phyloP scores from a whole-genome alignment of 2,329 filamentous ascomycete species.

The Ceratocystiopsis brevicomis region DNA sequence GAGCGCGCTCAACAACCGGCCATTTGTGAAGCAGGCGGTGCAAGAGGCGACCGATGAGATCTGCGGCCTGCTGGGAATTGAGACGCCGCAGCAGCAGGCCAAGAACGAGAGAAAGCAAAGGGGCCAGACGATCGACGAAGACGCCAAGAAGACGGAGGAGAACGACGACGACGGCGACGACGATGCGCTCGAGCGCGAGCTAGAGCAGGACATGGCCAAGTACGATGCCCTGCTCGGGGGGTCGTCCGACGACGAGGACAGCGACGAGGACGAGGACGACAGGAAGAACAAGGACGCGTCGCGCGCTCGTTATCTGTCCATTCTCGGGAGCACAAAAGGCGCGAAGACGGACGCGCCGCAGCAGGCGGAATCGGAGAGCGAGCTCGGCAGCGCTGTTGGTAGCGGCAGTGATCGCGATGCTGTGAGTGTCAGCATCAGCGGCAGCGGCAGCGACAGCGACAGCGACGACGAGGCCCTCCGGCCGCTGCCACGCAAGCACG shows the following conservation, averaged over 20 bases:
- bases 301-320: background rate
- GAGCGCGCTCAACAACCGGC: slow-evolving; percentile 34
- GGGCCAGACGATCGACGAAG: background rate
- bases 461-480: background rate
- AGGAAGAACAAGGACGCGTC: slow-evolving; percentile 7
- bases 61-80: slow-evolving; percentile 28
- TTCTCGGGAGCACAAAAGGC: slow-evolving; percentile 6
- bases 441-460: background rate
- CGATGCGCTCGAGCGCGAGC: slow-evolving; percentile 4
- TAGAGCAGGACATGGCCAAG: slow-evolving; percentile 5
- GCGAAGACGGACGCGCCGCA: slow-evolving; percentile 11
- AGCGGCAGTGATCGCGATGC: background rate
- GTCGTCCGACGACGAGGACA: slow-evolving; percentile 7
- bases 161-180: slow-evolving; percentile 15
- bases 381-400: background rate
- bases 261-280: background rate
- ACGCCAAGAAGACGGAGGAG: background rate
- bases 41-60: slow-evolving; percentile 29
- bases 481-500: slow-evolving; percentile 4
- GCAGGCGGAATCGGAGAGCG: slow-evolving; percentile 3
- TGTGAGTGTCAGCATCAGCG: background rate
- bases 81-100: slow-evolving; percentile 21
- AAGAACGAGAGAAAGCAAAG: background rate
- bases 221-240: slow-evolving; percentile 2
- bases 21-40: slow-evolving; percentile 29